Percentiles rank a stretch among this genome's conserved stretches.
phyloP scores from a whole-genome alignment of 257 asterid species.

The Leptodermis oblonga region DNA sequence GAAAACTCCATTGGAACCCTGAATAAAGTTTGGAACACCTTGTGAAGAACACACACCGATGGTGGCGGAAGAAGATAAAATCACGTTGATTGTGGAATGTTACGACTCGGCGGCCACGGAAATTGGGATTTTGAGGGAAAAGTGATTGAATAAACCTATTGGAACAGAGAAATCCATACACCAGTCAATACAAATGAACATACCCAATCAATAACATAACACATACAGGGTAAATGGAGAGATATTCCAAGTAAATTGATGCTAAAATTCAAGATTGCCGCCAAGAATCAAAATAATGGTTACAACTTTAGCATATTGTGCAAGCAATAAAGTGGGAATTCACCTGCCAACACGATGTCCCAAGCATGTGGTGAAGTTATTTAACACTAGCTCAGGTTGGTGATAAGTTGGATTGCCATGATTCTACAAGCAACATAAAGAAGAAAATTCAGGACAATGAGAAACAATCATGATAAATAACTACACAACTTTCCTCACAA shows the following conservation, averaged over 20 bases:
- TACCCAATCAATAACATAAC: neutral
- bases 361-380: slow-evolving; percentile 87
- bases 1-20: slow-evolving; percentile 7
- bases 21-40: neutral
- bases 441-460: neutral
- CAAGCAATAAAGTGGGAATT: neutral
- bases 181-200: neutral
- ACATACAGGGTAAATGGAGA: neutral
- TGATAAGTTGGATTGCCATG: slow-evolving; percentile 97
- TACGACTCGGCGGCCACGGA: slow-evolving; percentile 87
- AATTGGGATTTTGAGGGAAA: slow-evolving; percentile 88
- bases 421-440: slow-evolving; percentile 44
- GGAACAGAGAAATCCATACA: neutral
- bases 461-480: neutral
- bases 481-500: neutral
- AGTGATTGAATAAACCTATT: slow-evolving; percentile 74
- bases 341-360: slow-evolving; percentile 97
- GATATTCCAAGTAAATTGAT: too few relatives aligned
- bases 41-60: slow-evolving; percentile 46
- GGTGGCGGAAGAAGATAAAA: slow-evolving; percentile 90
- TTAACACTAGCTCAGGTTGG: slow-evolving; percentile 78
- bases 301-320: neutral
- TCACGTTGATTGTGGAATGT: slow-evolving; percentile 98
- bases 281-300: neutral
- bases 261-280: too few relatives aligned